These are phyloP conservation scores for Phytophthora fragariaefolia DNA, from an alignment of 352 stramenopile species.

Conservation along the genomic window DNA sequence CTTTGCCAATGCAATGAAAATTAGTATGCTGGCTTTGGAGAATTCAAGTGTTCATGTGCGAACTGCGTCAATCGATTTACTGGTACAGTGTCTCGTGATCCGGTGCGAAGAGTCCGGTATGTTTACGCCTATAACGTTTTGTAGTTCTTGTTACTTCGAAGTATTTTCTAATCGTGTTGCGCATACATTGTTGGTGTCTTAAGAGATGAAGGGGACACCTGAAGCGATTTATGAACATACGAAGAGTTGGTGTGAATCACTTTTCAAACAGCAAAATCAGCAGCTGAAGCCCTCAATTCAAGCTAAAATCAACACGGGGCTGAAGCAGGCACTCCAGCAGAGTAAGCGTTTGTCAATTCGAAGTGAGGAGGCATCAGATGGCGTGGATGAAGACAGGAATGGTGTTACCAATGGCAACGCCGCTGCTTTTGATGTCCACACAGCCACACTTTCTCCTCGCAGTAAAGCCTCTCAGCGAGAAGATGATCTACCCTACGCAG, in stretches of 20 bases:
- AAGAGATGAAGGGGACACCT: slow-evolving; percentile 61
- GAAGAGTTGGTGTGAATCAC: slow-evolving; percentile 73
- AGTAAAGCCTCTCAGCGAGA: slow-evolving; percentile 69
- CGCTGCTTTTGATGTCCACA: slow-evolving; percentile 32
- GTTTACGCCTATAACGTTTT: not conserved
- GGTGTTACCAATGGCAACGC: slow-evolving; percentile 2
- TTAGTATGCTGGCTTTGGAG: slow-evolving; percentile 67
- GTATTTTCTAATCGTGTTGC: not conserved
- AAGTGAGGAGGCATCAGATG: slow-evolving; percentile 15
- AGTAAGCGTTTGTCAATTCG: slow-evolving; percentile 62
- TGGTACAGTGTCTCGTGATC: slow-evolving; percentile 79
- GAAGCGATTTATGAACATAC: slow-evolving; percentile 80
- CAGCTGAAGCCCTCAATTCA: slow-evolving; percentile 77
- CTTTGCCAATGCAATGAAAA: slow-evolving; percentile 68
- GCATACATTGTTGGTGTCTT: not conserved
- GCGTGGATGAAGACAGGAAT: not conserved
- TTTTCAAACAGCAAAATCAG: slow-evolving; percentile 79
- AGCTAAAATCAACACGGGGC: slow-evolving; percentile 83
- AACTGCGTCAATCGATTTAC: slow-evolving; percentile 67
- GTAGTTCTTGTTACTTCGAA: not conserved
- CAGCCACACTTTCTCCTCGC: slow-evolving; percentile 36
- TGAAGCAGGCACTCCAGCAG: slow-evolving; percentile 68
- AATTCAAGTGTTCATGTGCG: slow-evolving; percentile 84
- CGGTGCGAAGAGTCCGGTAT: slow-evolving; percentile 78
- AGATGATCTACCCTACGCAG: slow-evolving; percentile 81